Conservation (phyloP, 2,329 filamentous ascomycete species). For the Gyromitra esculenta region DNA sequence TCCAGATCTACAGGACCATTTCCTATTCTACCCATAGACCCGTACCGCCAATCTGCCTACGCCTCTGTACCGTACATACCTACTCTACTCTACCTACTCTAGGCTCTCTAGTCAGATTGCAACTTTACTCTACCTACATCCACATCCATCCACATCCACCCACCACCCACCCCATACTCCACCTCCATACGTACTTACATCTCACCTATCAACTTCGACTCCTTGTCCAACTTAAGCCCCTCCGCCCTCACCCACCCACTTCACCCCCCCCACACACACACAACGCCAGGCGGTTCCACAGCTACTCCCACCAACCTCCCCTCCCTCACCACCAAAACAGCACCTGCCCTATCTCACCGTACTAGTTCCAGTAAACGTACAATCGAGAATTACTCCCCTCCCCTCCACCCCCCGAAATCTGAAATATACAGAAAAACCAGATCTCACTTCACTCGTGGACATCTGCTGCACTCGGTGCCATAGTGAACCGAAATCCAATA, state of each 20-base stretch:
- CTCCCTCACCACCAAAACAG: constrained; percentile 1
- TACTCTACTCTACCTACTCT: constrained; percentile 4
- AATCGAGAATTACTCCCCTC: constrained; percentile 1
- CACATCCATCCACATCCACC: constrained; percentile 22
- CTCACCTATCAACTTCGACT: background rate
- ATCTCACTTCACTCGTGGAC: constrained; percentile 35
- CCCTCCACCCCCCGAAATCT: background rate
- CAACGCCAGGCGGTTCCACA: background rate
- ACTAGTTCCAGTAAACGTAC: constrained; percentile 26
- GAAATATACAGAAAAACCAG: background rate
- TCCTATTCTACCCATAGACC: constrained; percentile 33
- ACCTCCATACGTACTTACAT: too few relatives aligned
- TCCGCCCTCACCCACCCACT: constrained; percentile 27
- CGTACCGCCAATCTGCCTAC: constrained; percentile 25
- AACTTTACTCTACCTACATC: constrained; percentile 18
- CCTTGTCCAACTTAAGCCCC: constrained; percentile 43
- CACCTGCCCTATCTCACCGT: constrained; percentile 10
- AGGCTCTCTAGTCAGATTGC: constrained; percentile 14
- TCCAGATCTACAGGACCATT: constrained; percentile 43
- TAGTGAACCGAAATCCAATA: constrained; percentile 41
- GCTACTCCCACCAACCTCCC: constrained; percentile 13
- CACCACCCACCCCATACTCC: background rate
- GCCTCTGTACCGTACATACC: constrained; percentile 13
- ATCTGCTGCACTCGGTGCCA: constrained; percentile 25
- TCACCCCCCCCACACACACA: too few relatives aligned